A percentile compares a stretch with the other conserved stretches of the same genome.
These are phyloP conservation scores for Zhuliangozyma parablackwelliae DNA, from an alignment of 1,139 yeast genomes.

Conservation along the genomic window DNA sequence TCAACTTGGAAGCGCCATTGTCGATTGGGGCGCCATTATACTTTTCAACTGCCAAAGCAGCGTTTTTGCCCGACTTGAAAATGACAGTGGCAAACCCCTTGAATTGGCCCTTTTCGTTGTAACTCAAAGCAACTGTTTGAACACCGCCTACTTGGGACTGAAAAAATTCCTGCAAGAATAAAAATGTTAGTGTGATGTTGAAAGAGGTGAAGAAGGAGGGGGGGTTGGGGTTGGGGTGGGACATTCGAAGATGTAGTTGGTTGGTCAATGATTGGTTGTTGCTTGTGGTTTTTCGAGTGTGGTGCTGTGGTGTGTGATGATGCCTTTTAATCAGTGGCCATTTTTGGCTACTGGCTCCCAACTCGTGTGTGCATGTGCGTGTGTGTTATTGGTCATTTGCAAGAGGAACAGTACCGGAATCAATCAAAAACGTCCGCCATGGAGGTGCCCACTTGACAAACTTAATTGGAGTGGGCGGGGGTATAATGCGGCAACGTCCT, in stretches of 20 bases:
- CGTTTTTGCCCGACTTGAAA: conserved; percentile 65
- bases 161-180: conserved; percentile 70
- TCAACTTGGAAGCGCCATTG: conserved; percentile 73
- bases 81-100: conserved; percentile 88
- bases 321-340: too few relatives aligned
- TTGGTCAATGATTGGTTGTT: not conserved
- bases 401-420: too few relatives aligned
- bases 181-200: conserved; percentile 3
- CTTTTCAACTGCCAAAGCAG: conserved; percentile 68
- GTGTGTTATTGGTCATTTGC: too few relatives aligned
- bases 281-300: too few relatives aligned
- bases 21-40: conserved; percentile 94
- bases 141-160: conserved; percentile 86
- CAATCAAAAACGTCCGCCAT: too few relatives aligned
- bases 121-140: conserved; percentile 62
- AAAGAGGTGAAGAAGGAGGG: not conserved
- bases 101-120: conserved; percentile 85
- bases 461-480: too few relatives aligned
- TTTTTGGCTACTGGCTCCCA: too few relatives aligned
- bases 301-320: too few relatives aligned
- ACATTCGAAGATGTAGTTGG: not conserved
- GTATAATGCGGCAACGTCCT: too few relatives aligned
- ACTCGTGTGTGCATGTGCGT: too few relatives aligned
- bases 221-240: not conserved
- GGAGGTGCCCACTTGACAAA: too few relatives aligned